Percentiles rank a stretch among this genome's conserved stretches.
Conservation (phyloP, 306 rosid genomes). For the peach (Prunus persica) region DNA sequence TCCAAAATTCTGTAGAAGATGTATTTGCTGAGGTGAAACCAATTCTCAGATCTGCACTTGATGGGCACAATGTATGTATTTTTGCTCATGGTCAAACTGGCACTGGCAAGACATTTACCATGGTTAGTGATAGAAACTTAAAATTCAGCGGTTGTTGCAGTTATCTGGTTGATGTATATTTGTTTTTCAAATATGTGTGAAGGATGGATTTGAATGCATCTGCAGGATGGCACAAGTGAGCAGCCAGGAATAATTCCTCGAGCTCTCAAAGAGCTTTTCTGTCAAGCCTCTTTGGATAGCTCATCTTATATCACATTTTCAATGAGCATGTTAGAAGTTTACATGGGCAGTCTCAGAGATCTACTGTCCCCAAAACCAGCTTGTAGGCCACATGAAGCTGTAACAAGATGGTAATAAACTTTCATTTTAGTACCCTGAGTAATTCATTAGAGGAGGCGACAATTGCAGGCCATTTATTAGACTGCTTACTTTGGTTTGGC, state of each 20-base stretch:
- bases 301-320: slow-evolving; percentile 57
- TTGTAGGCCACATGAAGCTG: slow-evolving; percentile 44
- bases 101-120: slow-evolving; percentile 95
- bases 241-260: slow-evolving; percentile 74
- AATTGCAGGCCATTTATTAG: slow-evolving; percentile 4
- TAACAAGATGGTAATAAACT: slow-evolving; percentile 56
- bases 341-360: slow-evolving; percentile 88
- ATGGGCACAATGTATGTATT: slow-evolving; percentile 85
- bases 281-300: slow-evolving; percentile 48
- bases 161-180: neutral
- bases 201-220: slow-evolving; percentile 19
- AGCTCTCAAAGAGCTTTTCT: slow-evolving; percentile 74
- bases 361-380: slow-evolving; percentile 63
- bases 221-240: slow-evolving; percentile 81
- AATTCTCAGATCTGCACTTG: slow-evolving; percentile 78
- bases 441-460: neutral
- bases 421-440: neutral
- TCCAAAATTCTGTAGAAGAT: slow-evolving; percentile 47
- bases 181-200: neutral
- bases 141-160: slow-evolving; percentile 16
- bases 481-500: slow-evolving; percentile 21
- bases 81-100: slow-evolving; percentile 96
- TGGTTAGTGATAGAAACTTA: slow-evolving; percentile 50
- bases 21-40: slow-evolving; percentile 88
- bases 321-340: slow-evolving; percentile 95